These are phyloP conservation scores for Pezicula radicicola DNA, from an alignment of 2,329 filamentous ascomycete genomes.

Conservation along the genomic window DNA sequence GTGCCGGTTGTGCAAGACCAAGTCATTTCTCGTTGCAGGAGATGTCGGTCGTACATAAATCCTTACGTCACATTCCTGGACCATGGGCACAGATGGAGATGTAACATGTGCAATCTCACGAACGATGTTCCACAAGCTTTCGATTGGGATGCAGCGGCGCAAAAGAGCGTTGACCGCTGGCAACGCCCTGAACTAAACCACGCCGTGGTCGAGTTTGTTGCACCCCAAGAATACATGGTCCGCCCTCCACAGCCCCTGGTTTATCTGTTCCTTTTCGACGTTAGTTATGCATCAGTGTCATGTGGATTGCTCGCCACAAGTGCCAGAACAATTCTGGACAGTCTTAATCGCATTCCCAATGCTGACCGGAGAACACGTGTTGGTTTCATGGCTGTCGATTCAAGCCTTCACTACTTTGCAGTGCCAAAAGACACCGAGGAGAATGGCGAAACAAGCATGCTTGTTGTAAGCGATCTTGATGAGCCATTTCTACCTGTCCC, in stretches of 20 bases:
- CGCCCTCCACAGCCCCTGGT: slow-evolving; percentile 92
- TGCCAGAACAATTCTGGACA: slow-evolving; percentile 91
- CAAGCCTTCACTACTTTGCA: slow-evolving; percentile 92
- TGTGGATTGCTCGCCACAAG: slow-evolving; percentile 89
- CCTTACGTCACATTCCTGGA: slow-evolving; percentile 96
- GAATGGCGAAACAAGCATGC: slow-evolving; percentile 80
- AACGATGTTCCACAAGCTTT: slow-evolving; percentile 99
- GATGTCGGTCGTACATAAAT: slow-evolving; percentile 97
- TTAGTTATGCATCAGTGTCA: slow-evolving; percentile 86
- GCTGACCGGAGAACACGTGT: slow-evolving; percentile 88
- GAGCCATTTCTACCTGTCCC: slow-evolving; percentile 96
- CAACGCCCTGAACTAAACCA: slow-evolving; percentile 91
- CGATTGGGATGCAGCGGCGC: slow-evolving; percentile 91
- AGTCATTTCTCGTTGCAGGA: slow-evolving; percentile 92
- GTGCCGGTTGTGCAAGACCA: slow-evolving; percentile 94
- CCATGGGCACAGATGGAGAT: slow-evolving; percentile 95
- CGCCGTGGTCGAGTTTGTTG: slow-evolving; percentile 95
- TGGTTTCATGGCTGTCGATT: slow-evolving; percentile 94
- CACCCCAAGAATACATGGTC: slow-evolving; percentile 99
- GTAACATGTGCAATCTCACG: slow-evolving; percentile 99
- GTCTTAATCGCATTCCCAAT: slow-evolving; percentile 96
- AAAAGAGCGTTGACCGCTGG: slow-evolving; percentile 91
- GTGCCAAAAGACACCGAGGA: slow-evolving; percentile 87
- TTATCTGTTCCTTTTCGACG: slow-evolving; percentile 93
- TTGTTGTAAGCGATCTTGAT: slow-evolving; percentile 91